Conservation (phyloP, 2,329 filamentous ascomycete species). For the Tolypocladium guangdongense region DNA sequence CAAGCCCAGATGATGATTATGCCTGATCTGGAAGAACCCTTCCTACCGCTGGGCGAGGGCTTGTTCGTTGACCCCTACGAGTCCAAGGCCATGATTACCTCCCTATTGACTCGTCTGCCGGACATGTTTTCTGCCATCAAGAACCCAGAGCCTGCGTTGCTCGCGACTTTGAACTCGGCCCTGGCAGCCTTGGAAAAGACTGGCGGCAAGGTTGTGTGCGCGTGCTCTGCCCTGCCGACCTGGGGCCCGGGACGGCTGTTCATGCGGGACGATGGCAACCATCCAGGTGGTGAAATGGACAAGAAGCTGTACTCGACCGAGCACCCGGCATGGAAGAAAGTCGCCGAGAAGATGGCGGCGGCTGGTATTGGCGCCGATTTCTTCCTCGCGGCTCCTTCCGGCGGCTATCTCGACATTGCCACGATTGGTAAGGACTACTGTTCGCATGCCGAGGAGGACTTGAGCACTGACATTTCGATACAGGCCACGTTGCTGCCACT, state of each 20-base stretch:
- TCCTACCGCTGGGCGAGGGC: slow-evolving; percentile 82
- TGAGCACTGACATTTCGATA: slow-evolving; percentile 7
- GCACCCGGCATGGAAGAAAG: slow-evolving; percentile 76
- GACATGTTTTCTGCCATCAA: slow-evolving; percentile 80
- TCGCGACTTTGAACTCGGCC: slow-evolving; percentile 75
- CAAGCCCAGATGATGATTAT: slow-evolving; percentile 98
- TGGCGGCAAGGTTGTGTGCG: slow-evolving; percentile 86
- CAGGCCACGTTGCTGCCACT: slow-evolving; percentile 71
- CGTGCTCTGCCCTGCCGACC: slow-evolving; percentile 76
- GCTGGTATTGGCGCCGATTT: slow-evolving; percentile 84
- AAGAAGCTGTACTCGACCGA: slow-evolving; percentile 89
- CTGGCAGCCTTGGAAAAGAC: slow-evolving; percentile 75
- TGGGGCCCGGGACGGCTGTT: slow-evolving; percentile 82
- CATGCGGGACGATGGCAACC: slow-evolving; percentile 78
- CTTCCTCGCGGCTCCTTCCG: slow-evolving; percentile 84
- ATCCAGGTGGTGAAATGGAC: slow-evolving; percentile 76
- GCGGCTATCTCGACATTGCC: slow-evolving; percentile 85
- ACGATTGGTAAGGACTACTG: slow-evolving; percentile 56
- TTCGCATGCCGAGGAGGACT: background rate
- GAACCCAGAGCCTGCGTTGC: slow-evolving; percentile 78
- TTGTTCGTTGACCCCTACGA: slow-evolving; percentile 92
- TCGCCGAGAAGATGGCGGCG: slow-evolving; percentile 78
- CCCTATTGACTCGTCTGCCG: slow-evolving; percentile 75
- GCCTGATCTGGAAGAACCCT: slow-evolving; percentile 94
- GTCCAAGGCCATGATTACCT: slow-evolving; percentile 75